These are phyloP conservation scores for Mycena sp. DNA, from an alignment of 1,284 basidiomycete genomes.

Conservation along the genomic window DNA sequence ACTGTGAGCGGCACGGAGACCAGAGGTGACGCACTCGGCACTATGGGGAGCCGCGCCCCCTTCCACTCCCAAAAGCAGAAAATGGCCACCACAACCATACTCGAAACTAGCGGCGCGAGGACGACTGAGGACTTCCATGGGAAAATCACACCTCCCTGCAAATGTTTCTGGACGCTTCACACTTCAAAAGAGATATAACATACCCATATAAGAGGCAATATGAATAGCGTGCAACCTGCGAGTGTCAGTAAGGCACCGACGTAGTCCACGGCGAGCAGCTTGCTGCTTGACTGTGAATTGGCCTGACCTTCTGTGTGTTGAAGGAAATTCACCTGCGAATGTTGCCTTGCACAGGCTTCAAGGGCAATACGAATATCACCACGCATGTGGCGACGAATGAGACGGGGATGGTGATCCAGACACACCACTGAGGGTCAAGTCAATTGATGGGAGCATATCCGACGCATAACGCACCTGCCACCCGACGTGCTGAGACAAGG, in stretches of 20 bases:
- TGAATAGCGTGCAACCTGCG: conserved; percentile 67
- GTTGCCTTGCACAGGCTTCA: conserved; percentile 70
- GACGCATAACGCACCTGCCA: conserved; percentile 72
- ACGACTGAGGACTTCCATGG: conserved; percentile 74
- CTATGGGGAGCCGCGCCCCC: conserved; percentile 71
- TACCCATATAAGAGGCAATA: conserved; percentile 82
- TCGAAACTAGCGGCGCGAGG: conserved; percentile 67
- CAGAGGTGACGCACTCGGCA: conserved; percentile 60
- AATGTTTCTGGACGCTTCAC: not conserved
- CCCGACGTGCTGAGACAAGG: conserved; percentile 60
- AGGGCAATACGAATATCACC: conserved; percentile 69
- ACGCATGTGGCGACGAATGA: conserved; percentile 61
- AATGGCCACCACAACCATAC: conserved; percentile 59
- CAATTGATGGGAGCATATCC: not conserved
- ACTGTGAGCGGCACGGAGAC: conserved; percentile 1
- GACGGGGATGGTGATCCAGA: conserved; percentile 75
- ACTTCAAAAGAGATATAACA: conserved; percentile 26
- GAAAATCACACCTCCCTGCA: conserved; percentile 73
- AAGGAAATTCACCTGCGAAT: conserved; percentile 46
- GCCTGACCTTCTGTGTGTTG: not conserved
- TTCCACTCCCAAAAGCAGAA: conserved; percentile 83
- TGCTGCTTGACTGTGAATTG: conserved; percentile 53
- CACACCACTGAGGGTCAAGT: conserved; percentile 58
- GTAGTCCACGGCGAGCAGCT: conserved; percentile 78
- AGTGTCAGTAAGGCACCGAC: conserved; percentile 68